Evolutionary conservation across 176 grass and related monocot genomes (phyloP).

Genomic region (Carex littledalei): DNA sequence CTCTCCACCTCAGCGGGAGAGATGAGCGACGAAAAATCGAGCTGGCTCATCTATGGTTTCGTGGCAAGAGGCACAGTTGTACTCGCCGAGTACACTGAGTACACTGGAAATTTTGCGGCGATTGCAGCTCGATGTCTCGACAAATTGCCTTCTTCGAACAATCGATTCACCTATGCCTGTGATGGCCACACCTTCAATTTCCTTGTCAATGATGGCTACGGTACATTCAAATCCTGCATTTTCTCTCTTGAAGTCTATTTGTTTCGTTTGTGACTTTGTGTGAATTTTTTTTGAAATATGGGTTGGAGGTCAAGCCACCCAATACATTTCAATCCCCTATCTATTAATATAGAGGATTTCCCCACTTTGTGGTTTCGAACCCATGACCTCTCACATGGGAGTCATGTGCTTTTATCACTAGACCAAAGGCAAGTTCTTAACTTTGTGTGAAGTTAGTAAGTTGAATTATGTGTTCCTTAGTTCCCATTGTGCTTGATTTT

Average conservation of each 20-base stretch:
- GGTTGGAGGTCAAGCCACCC: no score
- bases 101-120: conserved; percentile 86
- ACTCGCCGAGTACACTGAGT: conserved; percentile 89
- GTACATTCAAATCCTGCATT: conserved; percentile 19
- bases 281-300: no score
- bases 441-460: neutral
- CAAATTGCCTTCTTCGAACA: conserved; percentile 59
- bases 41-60: conserved; percentile 92
- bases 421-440: no score
- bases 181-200: conserved; percentile 87
- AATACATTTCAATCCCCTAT: no score
- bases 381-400: no score
- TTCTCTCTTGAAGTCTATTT: neutral
- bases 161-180: conserved; percentile 75
- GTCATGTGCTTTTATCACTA: no score
- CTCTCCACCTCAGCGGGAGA: neutral
- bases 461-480: neutral
- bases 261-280: neutral
- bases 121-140: conserved; percentile 79
- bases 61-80: conserved; percentile 84
- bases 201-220: conserved; percentile 74
- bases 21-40: conserved; percentile 25
- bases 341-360: no score
- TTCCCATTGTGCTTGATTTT: neutral
- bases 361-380: no score